Conservation (phyloP, 192 early-diverging fungal genomes). For the Backusella circina region DNA sequence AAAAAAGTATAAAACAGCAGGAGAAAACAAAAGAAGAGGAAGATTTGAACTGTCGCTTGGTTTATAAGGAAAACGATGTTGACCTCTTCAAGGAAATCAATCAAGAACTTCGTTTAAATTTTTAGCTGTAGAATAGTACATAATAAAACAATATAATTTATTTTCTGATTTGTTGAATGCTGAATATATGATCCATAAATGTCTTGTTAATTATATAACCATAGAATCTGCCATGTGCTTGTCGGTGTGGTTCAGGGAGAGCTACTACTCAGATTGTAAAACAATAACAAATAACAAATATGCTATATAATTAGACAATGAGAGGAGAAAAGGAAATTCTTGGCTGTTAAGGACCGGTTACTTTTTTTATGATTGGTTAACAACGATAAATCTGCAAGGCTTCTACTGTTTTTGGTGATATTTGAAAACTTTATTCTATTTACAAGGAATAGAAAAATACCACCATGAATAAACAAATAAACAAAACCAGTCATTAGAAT, state of each 20-base stretch:
- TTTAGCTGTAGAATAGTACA: not conserved
- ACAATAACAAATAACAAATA: not conserved
- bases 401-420: not conserved
- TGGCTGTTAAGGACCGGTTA: not conserved
- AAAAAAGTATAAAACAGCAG: constrained; percentile 35
- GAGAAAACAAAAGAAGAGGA: not conserved
- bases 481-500: not conserved
- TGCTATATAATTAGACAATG: not conserved
- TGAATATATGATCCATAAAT: too few species aligned
- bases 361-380: not conserved
- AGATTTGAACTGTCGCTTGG: not conserved
- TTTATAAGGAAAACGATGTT: not conserved
- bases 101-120: constrained; percentile 2
- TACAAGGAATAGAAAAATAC: not conserved
- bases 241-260: not conserved
- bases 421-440: not conserved
- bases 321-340: not conserved
- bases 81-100: constrained; percentile 16
- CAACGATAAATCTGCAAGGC: not conserved
- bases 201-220: not conserved
- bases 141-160: not conserved
- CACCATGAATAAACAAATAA: not conserved
- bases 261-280: not conserved
- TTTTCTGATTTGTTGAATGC: not conserved
- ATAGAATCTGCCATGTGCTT: not conserved